Conservation (phyloP, 208 protist genomes). For the Leishmania major region DNA sequence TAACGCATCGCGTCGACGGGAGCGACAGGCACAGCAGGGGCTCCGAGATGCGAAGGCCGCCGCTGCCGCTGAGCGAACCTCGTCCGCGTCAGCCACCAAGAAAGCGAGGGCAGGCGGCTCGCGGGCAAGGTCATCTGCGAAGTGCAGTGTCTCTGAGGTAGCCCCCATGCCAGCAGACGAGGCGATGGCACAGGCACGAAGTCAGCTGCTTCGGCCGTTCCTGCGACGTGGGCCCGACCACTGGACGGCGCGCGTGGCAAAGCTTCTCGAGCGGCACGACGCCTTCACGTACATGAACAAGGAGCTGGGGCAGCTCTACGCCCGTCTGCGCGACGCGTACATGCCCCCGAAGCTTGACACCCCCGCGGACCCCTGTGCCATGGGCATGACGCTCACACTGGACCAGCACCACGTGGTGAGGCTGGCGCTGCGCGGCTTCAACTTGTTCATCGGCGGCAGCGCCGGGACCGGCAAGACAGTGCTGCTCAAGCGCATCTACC, state of each 20-base stretch:
- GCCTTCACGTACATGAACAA: constrained; percentile 44
- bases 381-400: constrained; percentile 44
- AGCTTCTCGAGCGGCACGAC: constrained; percentile 56
- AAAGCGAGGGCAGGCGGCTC: background rate
- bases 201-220: constrained; percentile 19
- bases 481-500: constrained; percentile 81
- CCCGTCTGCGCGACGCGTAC: constrained; percentile 49
- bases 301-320: constrained; percentile 64
- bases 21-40: background rate
- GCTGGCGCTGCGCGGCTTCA: constrained; percentile 68
- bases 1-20: background rate
- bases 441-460: constrained; percentile 85
- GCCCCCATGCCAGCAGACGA: background rate
- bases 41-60: background rate
- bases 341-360: constrained; percentile 82
- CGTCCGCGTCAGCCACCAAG: background rate
- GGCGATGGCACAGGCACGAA: constrained; percentile 14
- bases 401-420: constrained; percentile 76
- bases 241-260: constrained; percentile 54
- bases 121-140: background rate
- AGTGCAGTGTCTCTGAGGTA: background rate
- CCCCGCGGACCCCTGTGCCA: constrained; percentile 46
- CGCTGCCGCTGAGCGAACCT: background rate
- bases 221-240: constrained; percentile 5
- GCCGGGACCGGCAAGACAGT: constrained; percentile 93